Evolutionary conservation across 2,329 filamentous ascomycete species (phyloP), one percentile per base, ranked within the genome.

Genomic region (Sarocladiaceae sp.): DNA sequence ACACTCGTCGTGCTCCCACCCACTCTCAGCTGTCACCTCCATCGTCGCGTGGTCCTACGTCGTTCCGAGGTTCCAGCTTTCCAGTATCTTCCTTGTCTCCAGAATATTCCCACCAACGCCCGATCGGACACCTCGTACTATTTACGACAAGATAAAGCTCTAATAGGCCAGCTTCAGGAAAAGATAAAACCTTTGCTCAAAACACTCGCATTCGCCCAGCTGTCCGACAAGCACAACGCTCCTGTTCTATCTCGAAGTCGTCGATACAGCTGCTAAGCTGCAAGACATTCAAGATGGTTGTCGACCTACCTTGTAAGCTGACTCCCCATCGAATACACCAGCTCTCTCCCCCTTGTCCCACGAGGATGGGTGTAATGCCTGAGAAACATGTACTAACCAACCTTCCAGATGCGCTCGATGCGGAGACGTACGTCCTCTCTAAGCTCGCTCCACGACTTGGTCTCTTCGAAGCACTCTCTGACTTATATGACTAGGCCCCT

Each of bases 341-440:
- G n/a, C n/a, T n/a, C n/a, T n/a, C n/a, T n/a, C n/a, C n/a, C n/a
- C n/a, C n/a, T n/a, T n/a, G n/a, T n/a, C n/a, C n/a, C n/a, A n/a
- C n/a, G n/a, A n/a, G n/a, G n/a, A n/a, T n/a, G n/a, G n/a, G n/a
- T n/a, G n/a, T n/a, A n/a, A n/a, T n/a, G n/a, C n/a, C n/a, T n/a
- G n/a, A n/a, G n/a, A n/a, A n/a, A n/a, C n/a, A n/a, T n/a, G n/a
- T n/a, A n/a, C 28, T 42, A 31, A 37, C 46, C 5, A 28, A 20
- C n/a, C 7, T 20, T 18, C 25, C 54, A 97, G 94, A 97, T 78
- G 94, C 94, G 65, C 91, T 95, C 60, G 94, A 99, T 74, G 94
- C 94, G 63, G 94, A 99, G 77, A 96, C 88, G 89, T 93, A 64
- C 64, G 78, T 71, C 31, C 39, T 33, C 39, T 31, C n/a, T 20